Conservation (phyloP, 1,139 yeast species). For the Pichia inconspicua region DNA sequence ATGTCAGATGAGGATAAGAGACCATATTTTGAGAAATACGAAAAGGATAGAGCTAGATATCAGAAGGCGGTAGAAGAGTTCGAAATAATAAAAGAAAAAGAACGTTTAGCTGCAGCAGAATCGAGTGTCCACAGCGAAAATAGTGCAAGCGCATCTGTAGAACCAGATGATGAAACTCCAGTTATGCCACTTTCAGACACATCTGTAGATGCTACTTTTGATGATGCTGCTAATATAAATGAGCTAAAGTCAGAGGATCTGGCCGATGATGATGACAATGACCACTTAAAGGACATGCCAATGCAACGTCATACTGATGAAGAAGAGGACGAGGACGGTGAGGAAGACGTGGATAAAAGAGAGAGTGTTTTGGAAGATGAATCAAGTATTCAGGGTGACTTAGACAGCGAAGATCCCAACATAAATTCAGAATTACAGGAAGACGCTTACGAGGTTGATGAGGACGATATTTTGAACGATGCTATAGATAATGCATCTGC, state of each 20-base stretch:
- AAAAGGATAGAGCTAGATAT: constrained; percentile 72
- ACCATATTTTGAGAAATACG: constrained; percentile 71
- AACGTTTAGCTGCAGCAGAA: constrained; percentile 11
- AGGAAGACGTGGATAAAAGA: constrained; percentile 8
- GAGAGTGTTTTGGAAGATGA: neutral
- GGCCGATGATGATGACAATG: constrained; percentile 1
- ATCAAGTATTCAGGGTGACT: neutral
- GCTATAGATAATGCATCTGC: neutral
- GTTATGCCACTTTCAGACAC: constrained; percentile 1
- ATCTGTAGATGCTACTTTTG: neutral
- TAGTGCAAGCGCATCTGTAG: constrained; percentile 6
- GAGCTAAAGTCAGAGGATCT: neutral
- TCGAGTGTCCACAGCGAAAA: neutral
- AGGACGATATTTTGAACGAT: constrained; percentile 3
- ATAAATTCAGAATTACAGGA: constrained; percentile 7
- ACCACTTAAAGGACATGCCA: constrained; percentile 5
- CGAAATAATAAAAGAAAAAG: constrained; percentile 32
- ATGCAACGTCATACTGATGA: constrained; percentile 1
- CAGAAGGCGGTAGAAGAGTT: constrained; percentile 66
- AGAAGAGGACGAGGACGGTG: constrained; percentile 11
- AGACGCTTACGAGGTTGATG: constrained; percentile 3
- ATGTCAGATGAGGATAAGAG: constrained; percentile 62
- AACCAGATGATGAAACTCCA: constrained; percentile 9
- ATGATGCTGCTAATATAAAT: neutral
- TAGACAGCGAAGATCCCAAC: constrained; percentile 4